Evolutionary conservation across 768 basidiomycete species (phyloP).

Genomic region (Tricholoma hemisulphureum): DNA sequence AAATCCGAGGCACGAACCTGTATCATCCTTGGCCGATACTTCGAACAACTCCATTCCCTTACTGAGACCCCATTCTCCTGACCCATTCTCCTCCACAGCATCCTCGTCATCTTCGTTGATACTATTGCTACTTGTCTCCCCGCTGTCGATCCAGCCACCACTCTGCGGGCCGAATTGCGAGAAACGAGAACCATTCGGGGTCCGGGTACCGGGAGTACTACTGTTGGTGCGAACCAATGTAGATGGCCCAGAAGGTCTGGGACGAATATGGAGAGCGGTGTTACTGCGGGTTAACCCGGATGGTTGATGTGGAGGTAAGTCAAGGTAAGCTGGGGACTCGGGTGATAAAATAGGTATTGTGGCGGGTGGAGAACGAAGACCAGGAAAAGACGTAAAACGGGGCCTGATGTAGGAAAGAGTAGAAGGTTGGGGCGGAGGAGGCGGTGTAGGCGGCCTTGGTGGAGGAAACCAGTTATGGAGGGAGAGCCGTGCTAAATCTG

Average conservation of each 20-base stretch:
- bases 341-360: constrained; percentile 45
- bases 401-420: constrained; percentile 77
- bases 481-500: constrained; percentile 80
- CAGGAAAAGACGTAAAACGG: constrained; percentile 71
- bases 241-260: constrained; percentile 42
- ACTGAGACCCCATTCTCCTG: constrained; percentile 81
- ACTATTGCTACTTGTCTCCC: constrained; percentile 35
- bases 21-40: constrained; percentile 87
- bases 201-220: constrained; percentile 40
- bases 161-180: constrained; percentile 49
- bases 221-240: constrained; percentile 50
- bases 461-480: constrained; percentile 89
- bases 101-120: constrained; percentile 67
- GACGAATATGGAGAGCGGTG: constrained; percentile 44
- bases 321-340: constrained; percentile 61
- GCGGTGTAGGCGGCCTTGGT: constrained; percentile 64
- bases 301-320: constrained; percentile 53
- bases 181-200: constrained; percentile 57
- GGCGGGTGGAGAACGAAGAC: constrained; percentile 59
- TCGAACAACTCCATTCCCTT: constrained; percentile 88
- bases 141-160: constrained; percentile 2
- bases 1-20: constrained; percentile 48
- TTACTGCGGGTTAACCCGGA: constrained; percentile 54
- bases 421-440: constrained; percentile 60
- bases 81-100: constrained; percentile 56